Evolutionary conservation across 768 basidiomycete genomes (phyloP), one percentile per base, ranked within the genome.

Genomic region (Tephrocybe sp.): DNA sequence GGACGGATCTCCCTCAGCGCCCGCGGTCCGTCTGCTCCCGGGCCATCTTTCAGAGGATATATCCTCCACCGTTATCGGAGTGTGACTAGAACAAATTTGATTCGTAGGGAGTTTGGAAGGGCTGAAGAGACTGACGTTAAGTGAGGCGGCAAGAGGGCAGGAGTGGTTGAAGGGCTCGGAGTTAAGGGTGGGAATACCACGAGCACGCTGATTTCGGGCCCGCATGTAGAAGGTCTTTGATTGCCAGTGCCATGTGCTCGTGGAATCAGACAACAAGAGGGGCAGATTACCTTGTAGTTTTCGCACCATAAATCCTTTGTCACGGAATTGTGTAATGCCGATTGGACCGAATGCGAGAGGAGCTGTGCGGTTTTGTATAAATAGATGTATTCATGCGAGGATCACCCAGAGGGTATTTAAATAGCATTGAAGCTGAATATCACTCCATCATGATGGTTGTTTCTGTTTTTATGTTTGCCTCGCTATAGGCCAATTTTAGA

Each of bases 121-220:
- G 34, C 28, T 30, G 11, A 11, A 30, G 28, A 5, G 28, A 11
- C 28, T 36, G 34, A 15, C 7, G 9, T 36, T 24, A 12, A 7
- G n/a, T n/a, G n/a, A n/a, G n/a, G n/a, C n/a, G n/a, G n/a, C n/a
- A n/a, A 21, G 12, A 24, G 46, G 24, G 8, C 21, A 21, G 20
- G 14, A 36, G 6, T 21, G 9, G 30, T 37, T 15, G 25, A 37
- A 26, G 20, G 23, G 43, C 30, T 26, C 55, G 55, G 55, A 45
- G 55, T 41, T 58, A 49, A 58, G 46, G 21, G n/a, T 30, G 43
- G 12, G 30, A 34, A 33, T 34, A 44, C 11, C 34, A 33, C n/a
- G 21, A 34, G 33, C 51, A 43, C 57, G 51, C 33, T 53, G 53
- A 53, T 55, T 51, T 58, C 54, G 57, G 57, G 51, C 28, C 57